These are phyloP conservation scores for Mortierella sp. DNA, from an alignment of 371 early-diverging fungal species.

Conservation along the genomic window DNA sequence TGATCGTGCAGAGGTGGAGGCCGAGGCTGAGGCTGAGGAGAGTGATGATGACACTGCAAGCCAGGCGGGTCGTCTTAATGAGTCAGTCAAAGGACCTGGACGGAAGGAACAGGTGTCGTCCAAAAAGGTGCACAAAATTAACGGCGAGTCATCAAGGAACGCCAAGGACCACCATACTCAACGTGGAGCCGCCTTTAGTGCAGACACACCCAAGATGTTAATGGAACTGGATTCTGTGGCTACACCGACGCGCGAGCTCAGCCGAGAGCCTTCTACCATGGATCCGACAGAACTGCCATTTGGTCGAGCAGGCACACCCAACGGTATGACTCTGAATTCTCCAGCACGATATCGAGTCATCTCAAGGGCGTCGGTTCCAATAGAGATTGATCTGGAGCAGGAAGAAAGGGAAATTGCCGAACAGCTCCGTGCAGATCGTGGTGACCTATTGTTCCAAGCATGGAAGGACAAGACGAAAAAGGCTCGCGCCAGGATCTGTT, in stretches of 20 bases:
- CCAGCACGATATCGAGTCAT: conserved; percentile 26
- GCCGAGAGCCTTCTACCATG: conserved; percentile 52
- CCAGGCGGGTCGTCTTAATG: conserved; percentile 33
- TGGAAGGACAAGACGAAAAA: conserved; percentile 74
- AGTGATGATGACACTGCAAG: conserved; percentile 40
- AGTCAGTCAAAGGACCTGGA: conserved; percentile 39
- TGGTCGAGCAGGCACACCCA: conserved; percentile 38
- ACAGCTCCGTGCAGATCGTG: conserved; percentile 61
- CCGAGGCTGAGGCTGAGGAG: conserved; percentile 46
- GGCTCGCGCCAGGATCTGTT: conserved; percentile 63
- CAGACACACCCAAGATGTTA: conserved; percentile 41
- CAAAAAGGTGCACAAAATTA: conserved; percentile 28
- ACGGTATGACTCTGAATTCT: conserved; percentile 9
- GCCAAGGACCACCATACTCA: conserved; percentile 18
- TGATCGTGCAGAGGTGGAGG: conserved; percentile 67
- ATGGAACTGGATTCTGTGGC: conserved; percentile 42
- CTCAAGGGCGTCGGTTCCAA: conserved; percentile 36
- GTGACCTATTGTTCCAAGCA: conserved; percentile 63
- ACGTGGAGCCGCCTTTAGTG: conserved; percentile 23
- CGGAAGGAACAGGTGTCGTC: conserved; percentile 35
- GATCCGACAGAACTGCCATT: conserved; percentile 36
- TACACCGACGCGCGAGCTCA: conserved; percentile 45
- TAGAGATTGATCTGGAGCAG: conserved; percentile 48
- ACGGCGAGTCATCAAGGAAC: conserved; percentile 29
- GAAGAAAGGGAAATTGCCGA: conserved; percentile 60